Evolutionary conservation across 1,139 yeast genomes (phyloP).

Genomic region (Diutina mesorugosa): DNA sequence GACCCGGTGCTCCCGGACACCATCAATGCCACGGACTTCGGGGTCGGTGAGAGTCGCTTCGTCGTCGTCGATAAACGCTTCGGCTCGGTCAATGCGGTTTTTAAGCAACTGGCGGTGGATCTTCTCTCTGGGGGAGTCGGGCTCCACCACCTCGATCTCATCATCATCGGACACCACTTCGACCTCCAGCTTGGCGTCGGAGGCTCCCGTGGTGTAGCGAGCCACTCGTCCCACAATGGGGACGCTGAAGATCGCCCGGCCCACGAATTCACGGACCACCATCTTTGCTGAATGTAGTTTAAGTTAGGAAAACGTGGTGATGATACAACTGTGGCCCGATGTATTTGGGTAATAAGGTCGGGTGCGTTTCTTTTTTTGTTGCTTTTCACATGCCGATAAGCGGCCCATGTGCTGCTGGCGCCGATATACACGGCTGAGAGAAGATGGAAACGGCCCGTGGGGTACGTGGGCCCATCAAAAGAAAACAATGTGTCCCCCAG

Average conservation of each 20-base stretch:
- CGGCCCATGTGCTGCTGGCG: not conserved
- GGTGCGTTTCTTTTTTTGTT: not conserved
- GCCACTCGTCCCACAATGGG: not conserved
- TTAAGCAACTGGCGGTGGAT: not conserved
- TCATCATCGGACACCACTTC: not conserved
- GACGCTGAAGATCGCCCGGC: not conserved
- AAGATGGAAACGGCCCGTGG: not conserved
- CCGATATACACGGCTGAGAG: not conserved
- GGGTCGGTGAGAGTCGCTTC: not conserved
- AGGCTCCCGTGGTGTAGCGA: not conserved
- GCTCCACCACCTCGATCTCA: not conserved
- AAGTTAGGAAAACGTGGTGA: not conserved
- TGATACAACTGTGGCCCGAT: not conserved
- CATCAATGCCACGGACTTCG: not conserved
- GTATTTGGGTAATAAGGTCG: not conserved
- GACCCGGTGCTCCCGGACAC: not conserved
- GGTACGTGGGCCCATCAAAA: not conserved
- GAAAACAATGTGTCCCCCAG: not conserved
- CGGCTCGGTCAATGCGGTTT: not conserved
- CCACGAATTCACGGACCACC: not conserved
- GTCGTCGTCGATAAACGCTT: not conserved
- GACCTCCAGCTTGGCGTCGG: not conserved
- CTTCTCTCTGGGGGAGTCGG: not conserved
- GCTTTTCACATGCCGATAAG: not conserved
- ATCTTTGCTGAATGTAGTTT: not conserved